A percentile compares a stretch with the other conserved stretches of the same genome.
Evolutionary conservation across 352 stramenopile species (phyloP).

Genomic region (Nothophytophthora sp.): DNA sequence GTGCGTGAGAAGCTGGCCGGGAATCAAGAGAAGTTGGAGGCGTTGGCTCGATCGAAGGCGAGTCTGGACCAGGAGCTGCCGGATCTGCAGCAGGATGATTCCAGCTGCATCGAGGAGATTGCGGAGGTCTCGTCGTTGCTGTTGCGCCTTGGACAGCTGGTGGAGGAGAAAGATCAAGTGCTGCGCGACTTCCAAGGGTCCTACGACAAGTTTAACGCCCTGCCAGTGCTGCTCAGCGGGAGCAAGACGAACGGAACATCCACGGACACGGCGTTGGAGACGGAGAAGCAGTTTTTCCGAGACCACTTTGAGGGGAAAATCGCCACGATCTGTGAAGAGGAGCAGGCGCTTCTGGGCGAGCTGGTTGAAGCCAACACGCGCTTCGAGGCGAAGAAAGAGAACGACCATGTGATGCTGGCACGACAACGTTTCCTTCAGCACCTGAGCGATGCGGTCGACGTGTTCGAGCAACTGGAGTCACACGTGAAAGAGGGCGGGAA

Average conservation of each 20-base stretch:
- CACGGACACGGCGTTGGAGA: slow-evolving; percentile 38
- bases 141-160: slow-evolving; percentile 47
- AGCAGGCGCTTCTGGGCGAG: slow-evolving; percentile 37
- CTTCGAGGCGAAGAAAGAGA: slow-evolving; percentile 66
- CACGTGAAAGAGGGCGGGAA: slow-evolving; percentile 68
- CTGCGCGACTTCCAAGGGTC: slow-evolving; percentile 50
- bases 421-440: slow-evolving; percentile 63
- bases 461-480: slow-evolving; percentile 76
- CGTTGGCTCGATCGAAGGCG: slow-evolving; percentile 49
- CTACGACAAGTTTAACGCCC: slow-evolving; percentile 59
- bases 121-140: slow-evolving; percentile 42
- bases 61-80: slow-evolving; percentile 63
- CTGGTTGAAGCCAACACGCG: slow-evolving; percentile 45
- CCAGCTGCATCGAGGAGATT: slow-evolving; percentile 61
- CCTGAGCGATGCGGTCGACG: slow-evolving; percentile 67
- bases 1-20: slow-evolving; percentile 49
- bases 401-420: slow-evolving; percentile 50
- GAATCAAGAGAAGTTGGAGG: slow-evolving; percentile 35
- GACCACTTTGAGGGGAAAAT: slow-evolving; percentile 65
- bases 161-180: slow-evolving; percentile 69
- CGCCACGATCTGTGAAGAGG: slow-evolving; percentile 49
- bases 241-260: slow-evolving; percentile 17
- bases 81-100: slow-evolving; percentile 43
- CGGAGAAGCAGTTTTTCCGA: slow-evolving; percentile 62
- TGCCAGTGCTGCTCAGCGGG: slow-evolving; percentile 47